Evolutionary conservation across 2,329 filamentous ascomycete genomes (phyloP).

Genomic region (Sphaerostilbella broomeana): DNA sequence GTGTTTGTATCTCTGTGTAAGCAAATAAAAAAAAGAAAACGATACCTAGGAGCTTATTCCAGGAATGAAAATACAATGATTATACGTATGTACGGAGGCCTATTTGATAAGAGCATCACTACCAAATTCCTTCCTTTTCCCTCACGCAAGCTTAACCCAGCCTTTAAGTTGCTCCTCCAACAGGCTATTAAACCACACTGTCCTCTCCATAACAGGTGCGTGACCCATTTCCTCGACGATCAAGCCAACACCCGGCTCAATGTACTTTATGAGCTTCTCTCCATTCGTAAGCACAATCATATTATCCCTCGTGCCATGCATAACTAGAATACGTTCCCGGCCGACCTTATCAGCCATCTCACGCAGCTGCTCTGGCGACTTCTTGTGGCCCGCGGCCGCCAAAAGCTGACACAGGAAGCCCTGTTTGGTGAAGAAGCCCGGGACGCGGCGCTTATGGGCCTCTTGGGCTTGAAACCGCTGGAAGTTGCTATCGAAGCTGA

Average conservation of each 20-base stretch:
- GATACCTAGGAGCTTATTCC: neutral
- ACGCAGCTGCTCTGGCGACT: constrained; percentile 58
- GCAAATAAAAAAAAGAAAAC: neutral
- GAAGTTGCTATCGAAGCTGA: constrained; percentile 65
- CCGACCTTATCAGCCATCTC: constrained; percentile 63
- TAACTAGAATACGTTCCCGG: constrained; percentile 64
- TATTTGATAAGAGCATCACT: no score
- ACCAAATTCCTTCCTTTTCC: no score
- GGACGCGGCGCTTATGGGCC: constrained; percentile 60
- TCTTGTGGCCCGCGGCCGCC: constrained; percentile 74
- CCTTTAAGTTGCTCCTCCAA: constrained; percentile 51
- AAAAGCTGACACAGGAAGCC: constrained; percentile 73
- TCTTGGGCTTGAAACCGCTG: constrained; percentile 79
- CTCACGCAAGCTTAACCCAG: constrained; percentile 40
- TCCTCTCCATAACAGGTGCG: constrained; percentile 65
- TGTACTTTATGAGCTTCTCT: constrained; percentile 56
- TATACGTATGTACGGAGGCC: neutral
- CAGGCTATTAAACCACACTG: constrained; percentile 59
- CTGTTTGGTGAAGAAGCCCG: constrained; percentile 52
- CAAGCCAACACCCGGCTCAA: constrained; percentile 54
- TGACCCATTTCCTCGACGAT: constrained; percentile 71
- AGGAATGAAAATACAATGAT: neutral
- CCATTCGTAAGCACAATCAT: constrained; percentile 73
- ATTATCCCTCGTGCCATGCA: constrained; percentile 70
- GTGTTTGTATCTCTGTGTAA: neutral